These are phyloP conservation scores for Selaginella moellendorffii DNA, from an alignment of 75 land plant species.

Conservation along the genomic window DNA sequence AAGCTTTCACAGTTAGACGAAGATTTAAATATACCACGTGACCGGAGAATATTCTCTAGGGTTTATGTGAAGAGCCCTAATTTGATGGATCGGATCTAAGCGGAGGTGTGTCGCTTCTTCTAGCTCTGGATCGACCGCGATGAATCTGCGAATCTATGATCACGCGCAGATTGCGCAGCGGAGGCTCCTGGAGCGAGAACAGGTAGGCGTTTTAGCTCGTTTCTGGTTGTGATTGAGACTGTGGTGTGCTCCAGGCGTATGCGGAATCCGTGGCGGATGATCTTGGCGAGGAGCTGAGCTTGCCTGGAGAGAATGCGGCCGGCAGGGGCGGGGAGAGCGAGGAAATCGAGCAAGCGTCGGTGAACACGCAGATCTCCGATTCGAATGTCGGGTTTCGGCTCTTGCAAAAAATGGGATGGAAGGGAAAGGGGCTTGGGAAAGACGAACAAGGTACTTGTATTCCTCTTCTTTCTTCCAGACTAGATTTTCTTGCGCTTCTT, in stretches of 20 bases:
- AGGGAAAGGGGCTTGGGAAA: conserved; percentile 96
- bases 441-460: conserved; percentile 74
- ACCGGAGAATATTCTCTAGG: too few species aligned
- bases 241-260: too few species aligned
- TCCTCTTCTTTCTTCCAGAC: not conserved
- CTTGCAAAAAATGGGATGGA: conserved; percentile 99
- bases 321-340: conserved; percentile 72
- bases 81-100: too few species aligned
- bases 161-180: not conserved
- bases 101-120: too few species aligned
- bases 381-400: conserved; percentile 91
- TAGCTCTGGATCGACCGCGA: too few species aligned
- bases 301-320: conserved; percentile 69
- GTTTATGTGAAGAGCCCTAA: too few species aligned
- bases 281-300: conserved; percentile 54
- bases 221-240: too few species aligned
- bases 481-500: not conserved
- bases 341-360: conserved; percentile 82
- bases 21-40: too few species aligned
- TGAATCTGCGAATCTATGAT: not conserved
- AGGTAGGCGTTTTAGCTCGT: too few species aligned
- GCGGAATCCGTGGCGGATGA: conserved; percentile 56
- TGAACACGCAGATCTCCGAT: conserved; percentile 80
- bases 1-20: too few species aligned
- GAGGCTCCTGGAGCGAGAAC: not conserved